Conservation (phyloP, 805 yeast species). For the Danielozyma ontarioensis region DNA sequence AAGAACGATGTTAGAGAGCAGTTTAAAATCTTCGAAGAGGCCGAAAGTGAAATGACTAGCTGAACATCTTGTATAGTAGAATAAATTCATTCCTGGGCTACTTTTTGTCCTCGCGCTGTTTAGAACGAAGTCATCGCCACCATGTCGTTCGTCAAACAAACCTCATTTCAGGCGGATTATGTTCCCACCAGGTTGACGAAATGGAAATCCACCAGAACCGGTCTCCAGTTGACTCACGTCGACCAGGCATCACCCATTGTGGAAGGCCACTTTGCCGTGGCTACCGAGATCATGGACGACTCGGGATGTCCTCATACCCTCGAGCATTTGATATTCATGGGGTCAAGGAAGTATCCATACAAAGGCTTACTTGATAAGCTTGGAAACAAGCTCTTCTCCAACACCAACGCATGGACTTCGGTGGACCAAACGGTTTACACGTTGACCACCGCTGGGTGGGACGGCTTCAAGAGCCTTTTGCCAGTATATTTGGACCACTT, state of each 20-base stretch:
- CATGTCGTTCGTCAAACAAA: constrained; percentile 28
- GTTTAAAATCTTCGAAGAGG: constrained; percentile 55
- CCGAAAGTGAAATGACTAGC: constrained; percentile 25
- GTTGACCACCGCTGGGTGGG: constrained; percentile 91
- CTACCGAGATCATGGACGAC: constrained; percentile 83
- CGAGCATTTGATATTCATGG: constrained; percentile 94
- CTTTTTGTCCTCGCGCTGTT: too few relatives aligned
- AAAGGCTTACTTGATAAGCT: constrained; percentile 86
- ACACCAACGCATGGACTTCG: constrained; percentile 95
- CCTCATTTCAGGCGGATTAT: constrained; percentile 60
- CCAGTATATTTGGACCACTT: constrained; percentile 91
- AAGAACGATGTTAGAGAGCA: constrained; percentile 57
- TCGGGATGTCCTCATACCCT: constrained; percentile 94
- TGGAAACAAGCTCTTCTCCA: constrained; percentile 77
- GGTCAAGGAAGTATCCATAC: constrained; percentile 82
- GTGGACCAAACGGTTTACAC: constrained; percentile 95
- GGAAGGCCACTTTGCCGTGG: constrained; percentile 92
- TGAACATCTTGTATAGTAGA: too few relatives aligned
- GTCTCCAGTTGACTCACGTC: constrained; percentile 73
- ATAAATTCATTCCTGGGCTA: too few relatives aligned
- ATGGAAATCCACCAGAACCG: constrained; percentile 77
- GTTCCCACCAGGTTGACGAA: constrained; percentile 68
- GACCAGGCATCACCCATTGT: constrained; percentile 82
- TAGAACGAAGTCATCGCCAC: too few relatives aligned
- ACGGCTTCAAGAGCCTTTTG: constrained; percentile 75